Conservation (phyloP, 2,329 filamentous ascomycete species). For the Phaeoacremonium minimum region DNA sequence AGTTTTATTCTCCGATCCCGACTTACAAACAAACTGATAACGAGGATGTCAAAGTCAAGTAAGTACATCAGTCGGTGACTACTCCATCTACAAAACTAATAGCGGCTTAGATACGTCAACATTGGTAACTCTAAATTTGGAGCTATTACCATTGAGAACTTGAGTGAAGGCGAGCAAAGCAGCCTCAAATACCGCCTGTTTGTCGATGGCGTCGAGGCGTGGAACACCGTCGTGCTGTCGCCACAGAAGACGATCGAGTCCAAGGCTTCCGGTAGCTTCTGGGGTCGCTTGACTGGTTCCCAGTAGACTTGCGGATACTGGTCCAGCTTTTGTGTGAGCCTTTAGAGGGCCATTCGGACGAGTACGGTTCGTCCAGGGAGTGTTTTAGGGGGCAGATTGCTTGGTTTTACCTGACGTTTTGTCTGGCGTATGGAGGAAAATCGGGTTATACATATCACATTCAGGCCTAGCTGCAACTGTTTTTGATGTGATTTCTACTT, state of each 20-base stretch:
- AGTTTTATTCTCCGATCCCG: constrained; percentile 84
- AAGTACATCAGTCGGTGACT: constrained; percentile 35
- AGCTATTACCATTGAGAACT: constrained; percentile 70
- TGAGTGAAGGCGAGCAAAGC: constrained; percentile 60
- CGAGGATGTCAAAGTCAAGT: constrained; percentile 82
- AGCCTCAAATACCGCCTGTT: constrained; percentile 77
- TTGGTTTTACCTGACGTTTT: no score
- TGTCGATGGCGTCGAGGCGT: constrained; percentile 74
- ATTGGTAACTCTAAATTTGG: constrained; percentile 88
- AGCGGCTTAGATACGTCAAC: constrained; percentile 61
- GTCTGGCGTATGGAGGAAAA: no score
- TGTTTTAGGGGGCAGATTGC: no score
- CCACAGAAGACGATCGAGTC: constrained; percentile 31
- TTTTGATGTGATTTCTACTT: no score
- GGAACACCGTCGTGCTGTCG: constrained; percentile 58
- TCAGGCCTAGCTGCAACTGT: no score
- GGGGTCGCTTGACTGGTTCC: constrained; percentile 31
- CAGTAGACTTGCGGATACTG: constrained; percentile 5
- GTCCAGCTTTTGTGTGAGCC: no score
- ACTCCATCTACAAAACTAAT: constrained; percentile 16
- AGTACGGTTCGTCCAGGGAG: no score
- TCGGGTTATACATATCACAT: no score
- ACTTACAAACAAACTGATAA: constrained; percentile 80
- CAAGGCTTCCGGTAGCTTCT: constrained; percentile 30
- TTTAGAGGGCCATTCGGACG: no score